A percentile compares a stretch with the other conserved stretches of the same genome.
These are phyloP conservation scores for Lyophyllum decastes DNA, from an alignment of 768 basidiomycete genomes.

Conservation along the genomic window DNA sequence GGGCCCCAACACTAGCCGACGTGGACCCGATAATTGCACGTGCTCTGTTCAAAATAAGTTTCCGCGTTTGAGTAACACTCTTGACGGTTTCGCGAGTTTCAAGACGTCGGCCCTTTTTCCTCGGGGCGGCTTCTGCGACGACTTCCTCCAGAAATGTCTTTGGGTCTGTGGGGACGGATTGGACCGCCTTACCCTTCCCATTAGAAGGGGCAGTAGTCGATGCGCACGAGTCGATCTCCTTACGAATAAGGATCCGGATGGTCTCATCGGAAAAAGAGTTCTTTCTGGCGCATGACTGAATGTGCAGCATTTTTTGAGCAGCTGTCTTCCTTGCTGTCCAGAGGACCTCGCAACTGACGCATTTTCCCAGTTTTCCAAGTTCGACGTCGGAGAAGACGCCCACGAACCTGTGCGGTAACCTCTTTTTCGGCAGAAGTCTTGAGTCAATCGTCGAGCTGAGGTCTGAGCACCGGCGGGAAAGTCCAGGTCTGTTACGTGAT, in stretches of 20 bases:
- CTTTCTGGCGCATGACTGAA: slow-evolving; percentile 70
- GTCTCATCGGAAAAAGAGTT: slow-evolving; percentile 54
- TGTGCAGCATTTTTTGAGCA: slow-evolving; percentile 65
- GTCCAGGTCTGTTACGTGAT: neutral
- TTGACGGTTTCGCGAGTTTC: slow-evolving; percentile 44
- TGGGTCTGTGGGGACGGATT: slow-evolving; percentile 11
- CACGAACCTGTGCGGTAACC: slow-evolving; percentile 21
- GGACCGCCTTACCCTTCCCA: slow-evolving; percentile 24
- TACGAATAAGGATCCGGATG: slow-evolving; percentile 48
- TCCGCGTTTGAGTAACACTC: slow-evolving; percentile 47
- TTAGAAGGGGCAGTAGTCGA: slow-evolving; percentile 14
- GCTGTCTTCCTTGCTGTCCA: slow-evolving; percentile 75
- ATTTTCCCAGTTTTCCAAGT: slow-evolving; percentile 50
- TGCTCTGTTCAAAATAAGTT: slow-evolving; percentile 39
- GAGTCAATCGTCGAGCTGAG: slow-evolving; percentile 9
- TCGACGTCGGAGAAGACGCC: slow-evolving; percentile 47
- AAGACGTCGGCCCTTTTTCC: slow-evolving; percentile 43
- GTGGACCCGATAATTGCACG: slow-evolving; percentile 29
- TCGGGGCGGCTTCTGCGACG: slow-evolving; percentile 45
- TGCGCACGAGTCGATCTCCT: slow-evolving; percentile 37
- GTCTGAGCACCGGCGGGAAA: slow-evolving; percentile 13
- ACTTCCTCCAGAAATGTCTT: slow-evolving; percentile 57
- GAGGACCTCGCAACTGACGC: slow-evolving; percentile 60
- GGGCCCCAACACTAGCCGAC: slow-evolving; percentile 13
- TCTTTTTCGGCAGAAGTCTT: slow-evolving; percentile 14